Conservation (phyloP, 495 filamentous ascomycete species). For the Delitschia confertaspora region DNA sequence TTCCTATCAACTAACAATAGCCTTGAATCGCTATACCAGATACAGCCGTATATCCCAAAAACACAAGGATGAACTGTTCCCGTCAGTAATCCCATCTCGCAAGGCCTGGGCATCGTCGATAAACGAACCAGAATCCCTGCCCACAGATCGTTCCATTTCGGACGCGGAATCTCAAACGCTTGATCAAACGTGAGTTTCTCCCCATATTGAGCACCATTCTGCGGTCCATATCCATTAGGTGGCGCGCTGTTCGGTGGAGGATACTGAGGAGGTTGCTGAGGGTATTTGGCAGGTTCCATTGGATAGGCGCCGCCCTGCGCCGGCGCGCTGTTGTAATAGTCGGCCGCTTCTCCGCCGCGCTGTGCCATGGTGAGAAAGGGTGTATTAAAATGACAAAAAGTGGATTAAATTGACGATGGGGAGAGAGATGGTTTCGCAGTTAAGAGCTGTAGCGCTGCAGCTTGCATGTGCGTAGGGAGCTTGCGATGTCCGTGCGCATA, state of each 20-base stretch:
- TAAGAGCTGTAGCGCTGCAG: no score
- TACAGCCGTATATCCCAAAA: constrained; percentile 67
- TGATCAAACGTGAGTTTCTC: constrained; percentile 61
- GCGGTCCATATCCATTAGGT: constrained; percentile 2
- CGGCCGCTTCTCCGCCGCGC: constrained; percentile 20
- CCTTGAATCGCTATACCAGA: constrained; percentile 68
- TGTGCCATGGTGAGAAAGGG: constrained; percentile 14
- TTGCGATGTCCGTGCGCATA: no score
- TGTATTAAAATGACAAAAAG: no score
- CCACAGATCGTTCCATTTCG: constrained; percentile 86
- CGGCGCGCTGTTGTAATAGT: constrained; percentile 22
- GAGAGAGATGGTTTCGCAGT: no score
- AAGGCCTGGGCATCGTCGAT: background rate
- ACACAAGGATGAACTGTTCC: constrained; percentile 57
- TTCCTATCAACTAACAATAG: constrained; percentile 44
- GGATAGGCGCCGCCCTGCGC: constrained; percentile 4
- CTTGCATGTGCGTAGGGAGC: no score
- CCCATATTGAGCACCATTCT: constrained; percentile 3
- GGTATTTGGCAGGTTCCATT: constrained; percentile 11
- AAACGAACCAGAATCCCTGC: constrained; percentile 61
- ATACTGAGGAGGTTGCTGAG: constrained; percentile 16
- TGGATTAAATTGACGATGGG: no score
- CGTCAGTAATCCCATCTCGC: background rate
- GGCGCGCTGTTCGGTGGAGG: constrained; percentile 9
- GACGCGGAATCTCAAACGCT: constrained; percentile 67